A percentile compares a stretch with the other conserved stretches of the same genome.
These are phyloP conservation scores for Pseudomassariella vexata DNA, from an alignment of 2,329 filamentous ascomycete genomes.

Conservation along the genomic window DNA sequence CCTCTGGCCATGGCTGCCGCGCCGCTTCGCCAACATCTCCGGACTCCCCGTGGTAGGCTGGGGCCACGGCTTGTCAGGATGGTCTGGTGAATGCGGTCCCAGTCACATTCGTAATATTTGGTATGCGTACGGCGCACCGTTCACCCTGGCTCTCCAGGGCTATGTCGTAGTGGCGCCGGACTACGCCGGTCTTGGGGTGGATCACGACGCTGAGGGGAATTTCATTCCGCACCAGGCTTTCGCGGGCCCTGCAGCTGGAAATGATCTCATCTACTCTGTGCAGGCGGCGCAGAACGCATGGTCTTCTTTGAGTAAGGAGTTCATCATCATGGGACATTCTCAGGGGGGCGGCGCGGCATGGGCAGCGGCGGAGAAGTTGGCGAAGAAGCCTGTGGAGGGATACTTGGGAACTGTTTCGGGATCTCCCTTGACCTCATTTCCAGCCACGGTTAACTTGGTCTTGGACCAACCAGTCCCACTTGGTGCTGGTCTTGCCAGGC, in stretches of 20 bases:
- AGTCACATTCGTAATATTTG: constrained; percentile 1
- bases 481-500: not conserved
- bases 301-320: constrained; percentile 1
- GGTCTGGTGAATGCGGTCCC: constrained; percentile 5
- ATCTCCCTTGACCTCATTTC: not conserved
- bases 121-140: constrained; percentile 1
- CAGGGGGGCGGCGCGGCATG: constrained; percentile 3
- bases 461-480: not conserved
- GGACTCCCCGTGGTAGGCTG: constrained; percentile 6
- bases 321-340: constrained; percentile 4
- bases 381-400: not conserved
- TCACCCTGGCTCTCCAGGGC: constrained; percentile 1
- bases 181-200: constrained; percentile 2
- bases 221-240: constrained; percentile 1
- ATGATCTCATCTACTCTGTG: constrained; percentile 2
- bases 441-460: not conserved
- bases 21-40: not conserved
- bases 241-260: not conserved
- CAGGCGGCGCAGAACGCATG: constrained; percentile 2
- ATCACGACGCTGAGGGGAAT: constrained; percentile 2
- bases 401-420: constrained; percentile 1
- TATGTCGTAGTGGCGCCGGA: constrained; percentile 2
- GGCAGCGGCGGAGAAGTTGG: constrained; percentile 2
- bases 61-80: constrained; percentile 7
- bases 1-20: constrained; percentile 7